Percentiles rank a stretch among this genome's conserved stretches.
These are phyloP conservation scores for Penicillium digitatum DNA, from an alignment of 2,329 filamentous ascomycete genomes.

Conservation along the genomic window DNA sequence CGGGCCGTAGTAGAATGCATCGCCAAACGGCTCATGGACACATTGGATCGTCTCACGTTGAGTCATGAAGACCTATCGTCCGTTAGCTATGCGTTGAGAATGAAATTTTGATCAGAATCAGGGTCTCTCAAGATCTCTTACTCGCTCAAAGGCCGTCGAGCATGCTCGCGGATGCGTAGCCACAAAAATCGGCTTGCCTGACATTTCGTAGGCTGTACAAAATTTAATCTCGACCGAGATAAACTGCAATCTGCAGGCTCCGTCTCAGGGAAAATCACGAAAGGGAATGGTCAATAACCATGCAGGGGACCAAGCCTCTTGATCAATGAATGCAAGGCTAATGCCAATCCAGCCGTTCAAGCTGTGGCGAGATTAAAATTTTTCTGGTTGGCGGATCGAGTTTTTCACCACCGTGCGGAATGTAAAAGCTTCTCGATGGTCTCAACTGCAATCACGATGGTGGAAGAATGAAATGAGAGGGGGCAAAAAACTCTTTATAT, in stretches of 20 bases:
- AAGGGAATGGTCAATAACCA: conserved; percentile 18
- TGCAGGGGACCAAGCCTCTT: conserved; percentile 10
- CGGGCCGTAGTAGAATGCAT: conserved; percentile 93
- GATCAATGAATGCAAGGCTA: conserved; percentile 3
- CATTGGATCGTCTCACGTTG: conserved; percentile 74
- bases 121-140: conserved; percentile 43
- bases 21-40: conserved; percentile 93
- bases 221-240: neutral
- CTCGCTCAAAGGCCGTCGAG: conserved; percentile 94
- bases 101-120: neutral
- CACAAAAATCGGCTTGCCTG: conserved; percentile 79
- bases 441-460: conserved; percentile 16
- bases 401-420: conserved; percentile 8
- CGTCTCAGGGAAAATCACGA: neutral
- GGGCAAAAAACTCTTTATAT: conserved; percentile 15
- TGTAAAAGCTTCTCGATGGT: conserved; percentile 15
- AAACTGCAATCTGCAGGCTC: conserved; percentile 3
- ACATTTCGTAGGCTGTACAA: conserved; percentile 51
- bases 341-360: conserved; percentile 1
- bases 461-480: conserved; percentile 11
- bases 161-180: conserved; percentile 92
- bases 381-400: conserved; percentile 3
- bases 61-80: conserved; percentile 85
- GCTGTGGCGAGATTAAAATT: neutral
- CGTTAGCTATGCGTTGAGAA: conserved; percentile 1